A percentile compares a stretch with the other conserved stretches of the same genome.
These are phyloP conservation scores for Solanum okadae DNA, from an alignment of 257 asterid genomes.

Conservation along the genomic window DNA sequence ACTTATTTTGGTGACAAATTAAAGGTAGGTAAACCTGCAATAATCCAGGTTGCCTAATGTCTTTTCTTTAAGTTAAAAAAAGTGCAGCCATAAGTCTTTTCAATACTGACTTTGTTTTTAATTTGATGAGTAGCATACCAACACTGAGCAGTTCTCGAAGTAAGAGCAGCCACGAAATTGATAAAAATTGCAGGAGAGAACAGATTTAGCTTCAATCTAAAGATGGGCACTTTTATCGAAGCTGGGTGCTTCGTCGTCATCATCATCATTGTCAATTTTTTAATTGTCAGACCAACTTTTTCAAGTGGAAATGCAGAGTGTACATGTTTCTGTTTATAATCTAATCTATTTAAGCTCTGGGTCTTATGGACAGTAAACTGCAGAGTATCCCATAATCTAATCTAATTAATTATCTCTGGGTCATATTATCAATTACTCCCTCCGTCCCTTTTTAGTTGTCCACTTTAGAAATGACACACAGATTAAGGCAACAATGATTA, in stretches of 20 bases:
- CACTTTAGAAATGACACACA: too few species aligned
- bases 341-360: not conserved
- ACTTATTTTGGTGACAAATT: not conserved
- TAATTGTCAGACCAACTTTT: not conserved
- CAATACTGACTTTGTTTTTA: not conserved
- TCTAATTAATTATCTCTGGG: not conserved
- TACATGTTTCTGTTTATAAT: not conserved
- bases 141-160: not conserved
- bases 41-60: not conserved
- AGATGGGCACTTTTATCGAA: not conserved
- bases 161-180: not conserved
- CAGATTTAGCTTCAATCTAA: not conserved
- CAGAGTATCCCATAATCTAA: not conserved
- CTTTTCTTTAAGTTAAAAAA: not conserved
- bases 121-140: not conserved
- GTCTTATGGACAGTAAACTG: not conserved
- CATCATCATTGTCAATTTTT: not conserved
- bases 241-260: not conserved
- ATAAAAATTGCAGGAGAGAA: not conserved
- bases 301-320: not conserved
- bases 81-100: not conserved
- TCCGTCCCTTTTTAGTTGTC: too few species aligned
- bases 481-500: too few species aligned
- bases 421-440: not conserved
- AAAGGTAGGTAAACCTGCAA: not conserved